Conservation (phyloP, 352 stramenopile species). For the Globisporangium heterothallicum region DNA sequence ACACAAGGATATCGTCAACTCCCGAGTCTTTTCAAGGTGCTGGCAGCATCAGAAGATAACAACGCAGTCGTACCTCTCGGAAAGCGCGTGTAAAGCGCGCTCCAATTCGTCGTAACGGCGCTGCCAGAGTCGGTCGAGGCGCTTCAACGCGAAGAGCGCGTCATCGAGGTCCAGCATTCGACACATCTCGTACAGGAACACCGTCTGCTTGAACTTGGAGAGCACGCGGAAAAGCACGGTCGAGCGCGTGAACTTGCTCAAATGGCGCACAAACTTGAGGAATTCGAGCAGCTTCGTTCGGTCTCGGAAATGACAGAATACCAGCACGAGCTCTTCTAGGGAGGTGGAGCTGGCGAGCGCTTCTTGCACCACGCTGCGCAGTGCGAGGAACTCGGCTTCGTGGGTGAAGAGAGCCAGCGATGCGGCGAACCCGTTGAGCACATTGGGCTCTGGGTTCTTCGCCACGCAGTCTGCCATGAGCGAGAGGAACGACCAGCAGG, state of each 20-base stretch:
- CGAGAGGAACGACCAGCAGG: slow-evolving; percentile 48
- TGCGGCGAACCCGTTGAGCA: slow-evolving; percentile 43
- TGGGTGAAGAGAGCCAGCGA: slow-evolving; percentile 27
- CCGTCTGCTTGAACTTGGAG: slow-evolving; percentile 37
- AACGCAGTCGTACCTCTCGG: slow-evolving; percentile 4
- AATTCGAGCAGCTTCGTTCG: slow-evolving; percentile 28
- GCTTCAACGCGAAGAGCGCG: slow-evolving; percentile 49
- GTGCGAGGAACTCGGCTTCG: slow-evolving; percentile 27
- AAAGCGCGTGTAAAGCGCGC: slow-evolving; percentile 19
- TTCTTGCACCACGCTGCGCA: slow-evolving; percentile 39
- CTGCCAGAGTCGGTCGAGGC: slow-evolving; percentile 53
- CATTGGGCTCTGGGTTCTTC: slow-evolving; percentile 1
- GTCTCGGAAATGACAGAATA: slow-evolving; percentile 48
- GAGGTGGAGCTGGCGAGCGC: slow-evolving; percentile 29
- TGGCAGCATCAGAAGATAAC: too few species aligned
- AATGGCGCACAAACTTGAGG: slow-evolving; percentile 34
- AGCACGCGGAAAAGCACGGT: slow-evolving; percentile 52
- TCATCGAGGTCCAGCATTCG: slow-evolving; percentile 59
- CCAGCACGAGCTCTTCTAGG: slow-evolving; percentile 37
- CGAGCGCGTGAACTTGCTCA: slow-evolving; percentile 18
- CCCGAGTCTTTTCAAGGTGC: too few species aligned
- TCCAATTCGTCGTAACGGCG: slow-evolving; percentile 23
- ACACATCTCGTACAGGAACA: slow-evolving; percentile 64
- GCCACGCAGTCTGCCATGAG: slow-evolving; percentile 22
- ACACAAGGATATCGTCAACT: too few species aligned